These are phyloP conservation scores for Corynascus novoguineensis DNA, from an alignment of 495 filamentous ascomycete species.

Conservation along the genomic window DNA sequence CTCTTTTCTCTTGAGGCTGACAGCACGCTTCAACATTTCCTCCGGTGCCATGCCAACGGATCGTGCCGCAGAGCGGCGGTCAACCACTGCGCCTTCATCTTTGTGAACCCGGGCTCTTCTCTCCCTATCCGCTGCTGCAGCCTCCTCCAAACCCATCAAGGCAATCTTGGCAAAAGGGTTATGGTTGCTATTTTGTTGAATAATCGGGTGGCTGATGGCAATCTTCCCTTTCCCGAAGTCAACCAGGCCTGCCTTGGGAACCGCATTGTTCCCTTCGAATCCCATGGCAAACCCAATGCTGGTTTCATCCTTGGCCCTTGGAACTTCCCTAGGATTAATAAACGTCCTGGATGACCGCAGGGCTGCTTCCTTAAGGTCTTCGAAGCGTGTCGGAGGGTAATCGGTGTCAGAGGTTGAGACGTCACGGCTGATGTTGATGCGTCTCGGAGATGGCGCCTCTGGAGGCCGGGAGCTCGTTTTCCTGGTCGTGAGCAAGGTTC, in stretches of 20 bases:
- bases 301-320: constrained; percentile 24
- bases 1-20: constrained; percentile 42
- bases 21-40: constrained; percentile 32
- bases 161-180: constrained; percentile 42
- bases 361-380: constrained; percentile 41
- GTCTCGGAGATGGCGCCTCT: constrained; percentile 29
- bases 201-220: constrained; percentile 46
- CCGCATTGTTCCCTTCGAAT: constrained; percentile 20
- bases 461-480: constrained; percentile 19
- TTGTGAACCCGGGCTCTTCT: constrained; percentile 37
- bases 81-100: constrained; percentile 28
- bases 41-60: constrained; percentile 26
- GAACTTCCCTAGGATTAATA: constrained; percentile 28
- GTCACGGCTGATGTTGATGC: constrained; percentile 33
- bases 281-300: constrained; percentile 14
- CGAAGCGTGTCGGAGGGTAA: constrained; percentile 41
- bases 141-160: constrained; percentile 44
- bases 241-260: constrained; percentile 33
- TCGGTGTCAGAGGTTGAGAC: constrained; percentile 41
- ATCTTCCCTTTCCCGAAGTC: constrained; percentile 32
- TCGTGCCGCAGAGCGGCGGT: constrained; percentile 37
- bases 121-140: constrained; percentile 43
- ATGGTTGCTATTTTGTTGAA: constrained; percentile 32
- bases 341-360: constrained; percentile 36
- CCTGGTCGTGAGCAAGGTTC: constrained; percentile 18